A percentile compares a stretch with the other conserved stretches of the same genome.
Evolutionary conservation across 495 filamentous ascomycete species (phyloP).

Genomic region (Hapsidospora chrysogenum): DNA sequence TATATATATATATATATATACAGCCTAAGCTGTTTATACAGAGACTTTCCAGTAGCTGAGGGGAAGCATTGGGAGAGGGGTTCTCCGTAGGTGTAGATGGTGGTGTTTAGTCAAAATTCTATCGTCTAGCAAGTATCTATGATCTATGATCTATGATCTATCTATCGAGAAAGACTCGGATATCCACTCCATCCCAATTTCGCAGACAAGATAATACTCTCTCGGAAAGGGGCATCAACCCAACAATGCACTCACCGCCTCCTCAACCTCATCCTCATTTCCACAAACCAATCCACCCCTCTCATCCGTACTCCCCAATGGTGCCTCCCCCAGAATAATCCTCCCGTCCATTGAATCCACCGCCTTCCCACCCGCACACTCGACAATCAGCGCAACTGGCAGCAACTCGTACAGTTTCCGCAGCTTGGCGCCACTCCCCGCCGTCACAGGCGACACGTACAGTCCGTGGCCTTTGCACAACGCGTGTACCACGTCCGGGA

Average conservation of each 20-base stretch:
- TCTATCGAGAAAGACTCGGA: too few relatives aligned
- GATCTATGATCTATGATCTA: too few relatives aligned
- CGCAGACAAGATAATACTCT: too few relatives aligned
- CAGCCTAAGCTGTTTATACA: too few relatives aligned
- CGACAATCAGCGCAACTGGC: constrained; percentile 32
- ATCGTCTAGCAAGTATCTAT: too few relatives aligned
- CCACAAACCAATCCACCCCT: constrained; percentile 31
- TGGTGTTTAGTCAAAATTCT: too few relatives aligned
- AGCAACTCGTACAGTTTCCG: constrained; percentile 31
- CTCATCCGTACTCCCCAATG: constrained; percentile 23
- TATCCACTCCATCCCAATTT: too few relatives aligned
- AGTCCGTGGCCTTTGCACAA: constrained; percentile 35
- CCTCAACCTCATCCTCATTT: constrained; percentile 25
- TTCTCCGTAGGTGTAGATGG: too few relatives aligned
- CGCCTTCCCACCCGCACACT: constrained; percentile 32
- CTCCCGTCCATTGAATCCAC: constrained; percentile 22
- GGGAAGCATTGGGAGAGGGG: too few relatives aligned
- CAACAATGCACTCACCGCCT: constrained; percentile 9
- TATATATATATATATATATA: too few relatives aligned
- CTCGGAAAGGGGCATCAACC: too few relatives aligned
- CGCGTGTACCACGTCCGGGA: constrained; percentile 34
- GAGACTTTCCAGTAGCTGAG: too few relatives aligned
- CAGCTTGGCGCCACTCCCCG: constrained; percentile 28
- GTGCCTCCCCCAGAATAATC: constrained; percentile 15
- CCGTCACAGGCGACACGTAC: constrained; percentile 31